Conservation (phyloP, 140 eudicot species). For the Erigeron philadelphicus region DNA sequence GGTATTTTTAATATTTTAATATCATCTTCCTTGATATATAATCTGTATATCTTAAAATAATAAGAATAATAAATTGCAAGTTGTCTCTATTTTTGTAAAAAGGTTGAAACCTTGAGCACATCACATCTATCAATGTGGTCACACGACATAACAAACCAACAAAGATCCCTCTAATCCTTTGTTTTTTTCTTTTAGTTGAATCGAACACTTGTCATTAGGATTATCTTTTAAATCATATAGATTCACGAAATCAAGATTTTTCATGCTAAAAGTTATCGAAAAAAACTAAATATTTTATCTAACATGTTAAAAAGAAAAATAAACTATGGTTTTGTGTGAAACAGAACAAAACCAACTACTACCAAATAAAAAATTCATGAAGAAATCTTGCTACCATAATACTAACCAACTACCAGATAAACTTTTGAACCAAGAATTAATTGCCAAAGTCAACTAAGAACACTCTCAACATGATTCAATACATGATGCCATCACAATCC, state of each 20-base stretch:
- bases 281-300: no score
- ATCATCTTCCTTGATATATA: background rate
- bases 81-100: slow-evolving; percentile 8
- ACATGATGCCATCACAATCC: slow-evolving; percentile 31
- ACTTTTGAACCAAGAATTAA: slow-evolving; percentile 23
- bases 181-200: slow-evolving; percentile 9
- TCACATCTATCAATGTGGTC: slow-evolving; percentile 26
- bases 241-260: no score
- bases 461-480: slow-evolving; percentile 35
- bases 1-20: slow-evolving; percentile 15
- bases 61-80: slow-evolving; percentile 16
- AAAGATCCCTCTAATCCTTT: slow-evolving; percentile 24
- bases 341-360: background rate
- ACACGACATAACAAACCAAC: slow-evolving; percentile 30
- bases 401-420: slow-evolving; percentile 37
- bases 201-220: background rate
- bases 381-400: slow-evolving; percentile 25
- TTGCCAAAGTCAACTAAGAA: slow-evolving; percentile 48
- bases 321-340: no score
- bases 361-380: background rate
- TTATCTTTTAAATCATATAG: background rate
- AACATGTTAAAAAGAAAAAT: background rate
- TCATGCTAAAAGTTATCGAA: no score
- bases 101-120: slow-evolving; percentile 9
- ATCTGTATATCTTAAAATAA: background rate